A percentile compares a stretch with the other conserved stretches of the same genome.
phyloP scores from a whole-genome alignment of 1,139 yeast genomes.

The Blastobotrys ciferrii region DNA sequence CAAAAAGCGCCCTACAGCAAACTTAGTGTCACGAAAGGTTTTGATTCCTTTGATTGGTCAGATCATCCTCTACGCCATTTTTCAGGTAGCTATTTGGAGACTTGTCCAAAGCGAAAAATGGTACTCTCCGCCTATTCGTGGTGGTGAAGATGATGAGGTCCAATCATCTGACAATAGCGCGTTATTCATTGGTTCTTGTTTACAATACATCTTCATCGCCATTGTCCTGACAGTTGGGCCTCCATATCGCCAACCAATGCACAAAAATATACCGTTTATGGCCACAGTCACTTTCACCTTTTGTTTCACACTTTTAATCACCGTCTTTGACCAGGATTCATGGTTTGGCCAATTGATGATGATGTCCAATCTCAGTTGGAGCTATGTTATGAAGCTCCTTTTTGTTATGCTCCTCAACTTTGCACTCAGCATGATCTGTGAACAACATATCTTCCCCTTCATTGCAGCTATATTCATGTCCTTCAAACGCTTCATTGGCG shows the following conservation, averaged over 20 bases:
- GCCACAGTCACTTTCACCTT: slow-evolving; percentile 54
- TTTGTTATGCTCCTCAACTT: slow-evolving; percentile 52
- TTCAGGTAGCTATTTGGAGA: slow-evolving; percentile 70
- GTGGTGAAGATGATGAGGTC: slow-evolving; percentile 76
- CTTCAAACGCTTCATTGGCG: slow-evolving; percentile 28
- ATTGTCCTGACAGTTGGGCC: slow-evolving; percentile 84
- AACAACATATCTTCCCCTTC: slow-evolving; percentile 38
- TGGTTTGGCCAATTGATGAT: slow-evolving; percentile 70
- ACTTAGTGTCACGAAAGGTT: slow-evolving; percentile 83
- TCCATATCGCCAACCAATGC: slow-evolving; percentile 84
- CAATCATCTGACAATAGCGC: slow-evolving; percentile 87
- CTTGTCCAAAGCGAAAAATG: slow-evolving; percentile 49
- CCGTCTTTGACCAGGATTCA: slow-evolving; percentile 47
- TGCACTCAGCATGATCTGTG: slow-evolving; percentile 47
- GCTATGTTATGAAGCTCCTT: slow-evolving; percentile 53
- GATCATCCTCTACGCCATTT: slow-evolving; percentile 56
- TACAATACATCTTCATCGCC: slow-evolving; percentile 86
- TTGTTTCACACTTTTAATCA: slow-evolving; percentile 51
- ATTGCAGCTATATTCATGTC: slow-evolving; percentile 35
- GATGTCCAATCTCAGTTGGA: slow-evolving; percentile 56
- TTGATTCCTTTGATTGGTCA: slow-evolving; percentile 77
- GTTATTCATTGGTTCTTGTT: slow-evolving; percentile 74
- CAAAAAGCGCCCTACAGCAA: slow-evolving; percentile 86
- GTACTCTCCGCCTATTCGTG: slow-evolving; percentile 82
- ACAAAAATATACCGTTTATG: slow-evolving; percentile 68